A percentile compares a stretch with the other conserved stretches of the same genome.
Conservation (phyloP, 192 early-diverging fungal genomes). For the Kickxella alabastrina region DNA sequence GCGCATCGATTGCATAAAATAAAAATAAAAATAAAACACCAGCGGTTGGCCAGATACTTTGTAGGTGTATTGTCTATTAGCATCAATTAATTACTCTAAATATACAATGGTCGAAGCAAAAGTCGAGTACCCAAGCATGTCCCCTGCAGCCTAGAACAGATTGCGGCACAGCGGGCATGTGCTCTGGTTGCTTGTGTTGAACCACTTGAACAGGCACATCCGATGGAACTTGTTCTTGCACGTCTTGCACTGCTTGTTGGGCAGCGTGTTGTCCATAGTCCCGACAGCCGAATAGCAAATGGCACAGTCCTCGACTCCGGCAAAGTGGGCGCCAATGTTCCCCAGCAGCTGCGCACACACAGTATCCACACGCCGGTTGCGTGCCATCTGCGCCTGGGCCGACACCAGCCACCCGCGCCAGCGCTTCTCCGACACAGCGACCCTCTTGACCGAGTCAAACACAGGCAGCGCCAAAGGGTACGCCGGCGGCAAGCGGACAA, state of each 20-base stretch:
- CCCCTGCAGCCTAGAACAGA: constrained; percentile 42
- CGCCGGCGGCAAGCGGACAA: constrained; percentile 32
- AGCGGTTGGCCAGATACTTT: too few species aligned
- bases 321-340: constrained; percentile 90
- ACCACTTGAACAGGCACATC: constrained; percentile 91
- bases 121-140: too few species aligned
- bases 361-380: constrained; percentile 79
- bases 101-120: too few species aligned
- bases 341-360: constrained; percentile 73
- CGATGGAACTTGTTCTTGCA: constrained; percentile 96
- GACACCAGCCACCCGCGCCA: constrained; percentile 54
- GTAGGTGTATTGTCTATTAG: too few species aligned
- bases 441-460: constrained; percentile 39
- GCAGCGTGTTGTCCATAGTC: constrained; percentile 78
- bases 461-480: constrained; percentile 45
- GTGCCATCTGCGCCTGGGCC: constrained; percentile 53
- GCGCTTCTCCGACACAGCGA: constrained; percentile 51
- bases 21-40: too few species aligned
- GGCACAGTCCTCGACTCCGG: constrained; percentile 95
- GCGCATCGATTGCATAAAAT: too few species aligned
- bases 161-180: constrained; percentile 69
- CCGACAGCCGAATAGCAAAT: constrained; percentile 98
- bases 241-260: constrained; percentile 83
- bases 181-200: constrained; percentile 63
- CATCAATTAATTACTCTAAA: too few species aligned